These are phyloP conservation scores for Colletotrichum viniferum DNA, from an alignment of 2,329 filamentous ascomycete species.

Conservation along the genomic window DNA sequence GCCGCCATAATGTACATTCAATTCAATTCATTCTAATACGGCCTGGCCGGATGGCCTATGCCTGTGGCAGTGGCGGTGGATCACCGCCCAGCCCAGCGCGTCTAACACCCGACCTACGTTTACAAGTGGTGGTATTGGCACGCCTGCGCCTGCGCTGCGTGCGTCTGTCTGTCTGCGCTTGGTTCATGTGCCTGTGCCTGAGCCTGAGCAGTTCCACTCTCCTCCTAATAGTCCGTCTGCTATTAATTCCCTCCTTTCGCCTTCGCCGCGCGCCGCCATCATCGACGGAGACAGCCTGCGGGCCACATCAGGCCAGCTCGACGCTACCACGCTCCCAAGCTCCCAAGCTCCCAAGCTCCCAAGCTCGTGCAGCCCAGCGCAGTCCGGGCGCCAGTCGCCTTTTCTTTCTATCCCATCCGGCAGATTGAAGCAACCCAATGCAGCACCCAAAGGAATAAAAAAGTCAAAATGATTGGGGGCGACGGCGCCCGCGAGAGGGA, in stretches of 20 bases:
- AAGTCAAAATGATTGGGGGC: not conserved
- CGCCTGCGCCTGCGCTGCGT: not conserved
- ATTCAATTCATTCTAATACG: not conserved
- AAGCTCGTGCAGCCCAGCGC: not conserved
- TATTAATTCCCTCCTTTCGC: slow-evolving; percentile 6
- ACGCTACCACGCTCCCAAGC: not conserved
- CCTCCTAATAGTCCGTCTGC: slow-evolving; percentile 6
- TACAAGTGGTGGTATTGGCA: not conserved
- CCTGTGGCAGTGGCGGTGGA: not conserved
- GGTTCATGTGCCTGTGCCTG: not conserved
- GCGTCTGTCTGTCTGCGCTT: not conserved
- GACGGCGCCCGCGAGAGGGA: not conserved
- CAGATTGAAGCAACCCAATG: not conserved
- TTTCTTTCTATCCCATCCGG: not conserved
- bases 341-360: not conserved
- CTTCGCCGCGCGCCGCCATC: not conserved
- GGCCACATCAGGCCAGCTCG: not conserved
- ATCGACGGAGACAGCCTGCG: not conserved
- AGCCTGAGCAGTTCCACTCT: not conserved
- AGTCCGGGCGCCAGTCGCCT: not conserved
- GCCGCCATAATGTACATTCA: not conserved
- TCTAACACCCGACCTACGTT: not conserved
- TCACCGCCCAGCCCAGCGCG: not conserved
- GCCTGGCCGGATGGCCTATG: slow-evolving; percentile 16
- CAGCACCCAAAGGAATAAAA: not conserved